These are phyloP conservation scores for Xylaria sp. DNA, from an alignment of 2,329 filamentous ascomycete genomes.

Conservation along the genomic window DNA sequence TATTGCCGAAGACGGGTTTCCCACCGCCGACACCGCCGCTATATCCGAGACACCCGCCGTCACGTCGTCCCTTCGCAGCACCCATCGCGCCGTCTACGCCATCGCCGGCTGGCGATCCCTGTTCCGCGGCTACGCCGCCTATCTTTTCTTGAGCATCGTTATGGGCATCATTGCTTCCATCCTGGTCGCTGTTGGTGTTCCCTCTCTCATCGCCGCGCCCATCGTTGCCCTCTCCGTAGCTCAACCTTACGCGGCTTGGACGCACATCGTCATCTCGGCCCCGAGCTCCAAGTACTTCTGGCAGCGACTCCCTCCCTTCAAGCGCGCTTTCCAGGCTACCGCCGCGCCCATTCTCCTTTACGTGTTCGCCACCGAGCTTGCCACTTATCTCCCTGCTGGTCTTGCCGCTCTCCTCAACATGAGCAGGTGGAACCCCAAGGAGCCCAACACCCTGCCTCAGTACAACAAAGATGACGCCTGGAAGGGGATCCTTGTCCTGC, in stretches of 20 bases:
- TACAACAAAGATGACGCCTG: conserved; percentile 54
- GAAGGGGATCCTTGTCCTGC: conserved; percentile 59
- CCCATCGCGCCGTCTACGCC: conserved; percentile 65
- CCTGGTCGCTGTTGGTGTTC: conserved; percentile 55
- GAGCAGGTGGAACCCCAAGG: conserved; percentile 52
- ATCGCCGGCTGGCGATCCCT: conserved; percentile 71
- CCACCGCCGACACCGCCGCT: conserved; percentile 52
- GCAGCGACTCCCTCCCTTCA: conserved; percentile 73
- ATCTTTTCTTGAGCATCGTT: conserved; percentile 53
- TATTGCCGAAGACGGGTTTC: conserved; percentile 47
- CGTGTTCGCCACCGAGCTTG: conserved; percentile 66
- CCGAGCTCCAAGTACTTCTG: conserved; percentile 72
- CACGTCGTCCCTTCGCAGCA: conserved; percentile 63
- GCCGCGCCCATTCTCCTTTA: conserved; percentile 72
- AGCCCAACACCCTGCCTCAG: conserved; percentile 52
- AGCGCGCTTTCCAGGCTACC: conserved; percentile 73
- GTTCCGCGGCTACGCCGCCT: conserved; percentile 74
- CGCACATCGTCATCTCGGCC: conserved; percentile 83
- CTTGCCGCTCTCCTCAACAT: conserved; percentile 61
- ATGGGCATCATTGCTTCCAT: conserved; percentile 55
- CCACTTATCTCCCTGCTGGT: conserved; percentile 58
- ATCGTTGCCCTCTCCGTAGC: conserved; percentile 70
- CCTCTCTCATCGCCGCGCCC: conserved; percentile 61
- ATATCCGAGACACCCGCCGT: conserved; percentile 53
- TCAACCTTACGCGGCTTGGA: conserved; percentile 80